Base-by-base conservation (phyloP, 306 rosid species). In the Biancaea sappan region DNA sequence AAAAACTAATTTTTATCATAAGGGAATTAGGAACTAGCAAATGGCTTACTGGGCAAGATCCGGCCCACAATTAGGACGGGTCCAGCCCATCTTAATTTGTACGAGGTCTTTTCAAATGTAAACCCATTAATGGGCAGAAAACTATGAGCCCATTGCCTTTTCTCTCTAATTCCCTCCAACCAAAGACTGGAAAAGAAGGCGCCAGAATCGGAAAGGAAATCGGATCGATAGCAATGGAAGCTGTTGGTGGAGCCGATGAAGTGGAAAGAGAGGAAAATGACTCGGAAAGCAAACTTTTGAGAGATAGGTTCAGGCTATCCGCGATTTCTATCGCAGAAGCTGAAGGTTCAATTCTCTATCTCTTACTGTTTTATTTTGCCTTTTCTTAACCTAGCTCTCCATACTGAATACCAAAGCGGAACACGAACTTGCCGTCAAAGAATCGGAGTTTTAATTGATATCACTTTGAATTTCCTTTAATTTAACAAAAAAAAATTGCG, bases 291-390 rank as follows among this genome's bases (percentile, higher is more conserved):
- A 87, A 88, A 77, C 79, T 87, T 1, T 63, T 94, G 82, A 76
- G 92, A 48, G 98, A 90, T 29, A 83, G 89, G 59, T 94, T 94
- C 79, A 81, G 92, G 19, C 87, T 94, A 76, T 84, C 92, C 61
- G 82, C 92, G 40, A 88, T 94, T 79, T 75, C 89, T 0, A 87
- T 94, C 19, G 87, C 90, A 44, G 92, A 91, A 83, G 40, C 64
- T 10, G 71, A 94, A 94, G 96, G 97, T 90, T 73, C 26, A n/a
- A 1, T 24, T 47, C 76, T 37, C 59, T 60, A 21, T 26, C 34
- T 9, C 69, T 34, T 3, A 0, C 12, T 18, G 13, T 19, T 31
- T 31, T 21, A 11, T 25, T 18, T 32, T 37, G 16, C 3, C 14
- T 65, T 51, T 6, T 40, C 5, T 54, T 38, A 54, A 50, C 31